Evolutionary conservation across 2,329 filamentous ascomycete genomes (phyloP).

Genomic region (Calonectria pauciramosa): DNA sequence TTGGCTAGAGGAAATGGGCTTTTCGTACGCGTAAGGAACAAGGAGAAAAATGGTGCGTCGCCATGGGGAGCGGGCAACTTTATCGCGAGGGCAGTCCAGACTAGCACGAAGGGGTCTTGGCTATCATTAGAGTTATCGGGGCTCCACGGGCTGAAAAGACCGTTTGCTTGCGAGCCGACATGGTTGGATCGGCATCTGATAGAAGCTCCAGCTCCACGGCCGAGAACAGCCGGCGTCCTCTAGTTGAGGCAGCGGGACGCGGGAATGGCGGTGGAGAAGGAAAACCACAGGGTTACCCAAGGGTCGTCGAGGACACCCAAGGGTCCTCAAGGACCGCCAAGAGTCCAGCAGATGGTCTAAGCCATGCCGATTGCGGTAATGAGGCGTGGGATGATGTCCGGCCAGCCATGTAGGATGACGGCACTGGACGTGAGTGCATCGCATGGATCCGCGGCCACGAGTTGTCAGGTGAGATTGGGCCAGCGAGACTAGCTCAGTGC

Average conservation of each 20-base stretch:
- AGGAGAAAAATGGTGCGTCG: neutral
- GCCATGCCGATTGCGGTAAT: slow-evolving; percentile 21
- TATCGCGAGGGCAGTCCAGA: neutral
- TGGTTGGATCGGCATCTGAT: slow-evolving; percentile 32
- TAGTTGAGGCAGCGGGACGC: slow-evolving; percentile 1
- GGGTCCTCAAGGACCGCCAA: neutral
- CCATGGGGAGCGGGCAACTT: slow-evolving; percentile 1
- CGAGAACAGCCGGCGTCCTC: slow-evolving; percentile 28
- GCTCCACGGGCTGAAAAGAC: slow-evolving; percentile 14
- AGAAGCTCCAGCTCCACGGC: slow-evolving; percentile 25
- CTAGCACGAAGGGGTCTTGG: neutral
- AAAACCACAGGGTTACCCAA: slow-evolving; percentile 15
- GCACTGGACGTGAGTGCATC: slow-evolving; percentile 6
- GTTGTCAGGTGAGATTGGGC: neutral
- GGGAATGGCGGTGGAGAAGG: slow-evolving; percentile 37
- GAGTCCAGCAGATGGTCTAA: neutral
- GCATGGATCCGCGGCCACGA: neutral
- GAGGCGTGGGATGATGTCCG: neutral
- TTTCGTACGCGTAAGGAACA: neutral
- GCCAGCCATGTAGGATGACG: slow-evolving; percentile 14
- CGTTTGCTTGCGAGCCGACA: slow-evolving; percentile 9
- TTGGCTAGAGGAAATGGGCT: neutral
- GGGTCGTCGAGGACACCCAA: neutral
- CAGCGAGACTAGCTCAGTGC: neutral
- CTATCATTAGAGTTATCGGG: slow-evolving; percentile 32